phyloP scores from a whole-genome alignment of 1,284 basidiomycete genomes.

The Ceratobasidium theobromae region DNA sequence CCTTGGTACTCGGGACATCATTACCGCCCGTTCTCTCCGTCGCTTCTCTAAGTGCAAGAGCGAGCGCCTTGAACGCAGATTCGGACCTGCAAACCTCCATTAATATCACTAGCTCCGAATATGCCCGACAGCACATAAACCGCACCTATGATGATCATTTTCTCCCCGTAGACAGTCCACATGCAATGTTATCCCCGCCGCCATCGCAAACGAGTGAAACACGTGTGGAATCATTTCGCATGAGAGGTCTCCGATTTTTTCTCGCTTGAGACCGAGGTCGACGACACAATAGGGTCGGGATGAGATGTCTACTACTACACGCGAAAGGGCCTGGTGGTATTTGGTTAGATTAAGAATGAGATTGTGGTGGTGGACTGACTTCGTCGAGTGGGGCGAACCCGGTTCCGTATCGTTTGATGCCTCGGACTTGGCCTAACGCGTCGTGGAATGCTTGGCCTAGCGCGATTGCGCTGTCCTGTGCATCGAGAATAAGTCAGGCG shows the following conservation, averaged over 20 bases:
- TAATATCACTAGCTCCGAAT: background rate
- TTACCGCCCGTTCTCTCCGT: conserved; percentile 85
- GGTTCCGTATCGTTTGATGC: conserved; percentile 94
- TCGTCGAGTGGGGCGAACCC: conserved; percentile 98
- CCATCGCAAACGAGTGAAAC: conserved; percentile 91
- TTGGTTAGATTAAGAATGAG: conserved; percentile 13
- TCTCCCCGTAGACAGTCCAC: conserved; percentile 91
- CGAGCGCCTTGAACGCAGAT: conserved; percentile 96
- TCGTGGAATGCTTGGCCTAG: conserved; percentile 94
- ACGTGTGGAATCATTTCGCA: conserved; percentile 98
- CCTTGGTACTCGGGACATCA: conserved; percentile 97
- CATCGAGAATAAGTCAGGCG: conserved; percentile 37
- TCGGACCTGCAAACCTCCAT: conserved; percentile 65
- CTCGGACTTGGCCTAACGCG: conserved; percentile 91
- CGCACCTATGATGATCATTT: conserved; percentile 95
- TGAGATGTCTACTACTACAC: conserved; percentile 98
- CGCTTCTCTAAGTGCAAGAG: conserved; percentile 92
- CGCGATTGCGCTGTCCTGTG: conserved; percentile 92
- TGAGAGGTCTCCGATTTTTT: conserved; percentile 96
- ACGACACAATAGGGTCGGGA: conserved; percentile 94
- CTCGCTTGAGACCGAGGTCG: conserved; percentile 85
- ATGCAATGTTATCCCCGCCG: conserved; percentile 88
- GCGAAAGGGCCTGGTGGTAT: conserved; percentile 81
- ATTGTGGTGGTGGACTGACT: conserved; percentile 48
- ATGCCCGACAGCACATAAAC: conserved; percentile 39